A percentile compares a stretch with the other conserved stretches of the same genome.
These are phyloP conservation scores for Marchantia polymorpha DNA, from an alignment of 225 moss, liverwort and hornwort species.

Conservation along the genomic window DNA sequence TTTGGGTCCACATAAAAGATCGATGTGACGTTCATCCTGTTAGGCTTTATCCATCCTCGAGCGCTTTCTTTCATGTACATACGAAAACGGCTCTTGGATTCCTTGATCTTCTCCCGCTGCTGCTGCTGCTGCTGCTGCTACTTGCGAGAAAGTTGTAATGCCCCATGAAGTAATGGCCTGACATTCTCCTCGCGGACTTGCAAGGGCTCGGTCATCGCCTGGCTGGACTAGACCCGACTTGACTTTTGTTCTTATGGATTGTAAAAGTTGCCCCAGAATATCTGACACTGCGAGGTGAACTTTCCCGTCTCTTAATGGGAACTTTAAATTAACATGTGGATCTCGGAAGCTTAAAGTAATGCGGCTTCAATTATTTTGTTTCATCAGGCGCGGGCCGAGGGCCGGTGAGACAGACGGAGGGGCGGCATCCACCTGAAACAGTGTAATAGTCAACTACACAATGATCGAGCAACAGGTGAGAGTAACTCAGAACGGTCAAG, in stretches of 20 bases:
- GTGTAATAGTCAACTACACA: not conserved
- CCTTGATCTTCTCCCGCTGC: not conserved
- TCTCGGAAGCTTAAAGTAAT: not conserved
- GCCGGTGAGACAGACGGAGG: not conserved
- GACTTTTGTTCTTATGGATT: not conserved
- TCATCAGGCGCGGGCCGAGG: not conserved
- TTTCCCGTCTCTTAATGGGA: not conserved
- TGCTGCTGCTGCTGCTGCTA: not conserved
- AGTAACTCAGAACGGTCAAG: not conserved
- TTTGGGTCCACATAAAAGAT: too few relatives aligned
- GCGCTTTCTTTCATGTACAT: too few relatives aligned
- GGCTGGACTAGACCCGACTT: too few relatives aligned
- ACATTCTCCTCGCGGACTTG: too few relatives aligned
- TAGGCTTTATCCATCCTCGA: too few relatives aligned
- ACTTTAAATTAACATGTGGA: not conserved
- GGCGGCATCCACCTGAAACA: not conserved
- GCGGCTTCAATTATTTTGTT: slow-evolving; percentile 1
- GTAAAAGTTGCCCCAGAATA: not conserved
- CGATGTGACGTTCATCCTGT: too few relatives aligned
- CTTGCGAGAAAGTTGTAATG: not conserved
- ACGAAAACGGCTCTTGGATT: too few relatives aligned
- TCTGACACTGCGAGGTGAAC: not conserved
- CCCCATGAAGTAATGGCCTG: not conserved
- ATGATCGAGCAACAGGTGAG: slow-evolving; percentile 3
- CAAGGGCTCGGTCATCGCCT: too few relatives aligned